Evolutionary conservation across 148 eudicot genomes (phyloP).

Genomic region (Rhododendron henanense): DNA sequence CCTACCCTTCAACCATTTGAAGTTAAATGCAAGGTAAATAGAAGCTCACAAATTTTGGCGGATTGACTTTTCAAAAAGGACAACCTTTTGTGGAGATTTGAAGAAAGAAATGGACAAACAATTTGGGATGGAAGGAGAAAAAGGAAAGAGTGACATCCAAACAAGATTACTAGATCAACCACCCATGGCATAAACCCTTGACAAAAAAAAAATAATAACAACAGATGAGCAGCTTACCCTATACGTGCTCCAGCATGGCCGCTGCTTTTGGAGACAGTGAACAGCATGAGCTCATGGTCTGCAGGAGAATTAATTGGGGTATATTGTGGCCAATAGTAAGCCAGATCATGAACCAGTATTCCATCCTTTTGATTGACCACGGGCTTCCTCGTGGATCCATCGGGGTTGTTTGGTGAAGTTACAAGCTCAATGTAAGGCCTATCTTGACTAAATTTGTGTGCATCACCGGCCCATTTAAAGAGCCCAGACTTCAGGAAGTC

Average conservation of each 20-base stretch:
- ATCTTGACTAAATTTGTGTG: slow-evolving; percentile 40
- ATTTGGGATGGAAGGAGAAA: not conserved
- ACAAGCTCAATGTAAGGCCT: slow-evolving; percentile 88
- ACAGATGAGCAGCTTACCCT: slow-evolving; percentile 46
- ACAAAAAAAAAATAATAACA: not conserved
- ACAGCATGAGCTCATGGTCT: slow-evolving; percentile 84
- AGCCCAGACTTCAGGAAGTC: slow-evolving; percentile 87
- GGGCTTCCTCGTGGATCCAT: slow-evolving; percentile 68
- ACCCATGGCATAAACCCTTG: not conserved
- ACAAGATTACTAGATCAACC: not conserved
- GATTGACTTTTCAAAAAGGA: not conserved
- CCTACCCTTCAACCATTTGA: not conserved
- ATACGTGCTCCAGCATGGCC: slow-evolving; percentile 96
- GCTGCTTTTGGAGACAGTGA: slow-evolving; percentile 90
- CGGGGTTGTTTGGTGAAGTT: slow-evolving; percentile 97
- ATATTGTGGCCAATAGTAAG: slow-evolving; percentile 99
- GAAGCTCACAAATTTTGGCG: not conserved
- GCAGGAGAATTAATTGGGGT: slow-evolving; percentile 72
- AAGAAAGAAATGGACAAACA: not conserved
- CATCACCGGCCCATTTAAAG: slow-evolving; percentile 94
- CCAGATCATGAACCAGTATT: slow-evolving; percentile 72
- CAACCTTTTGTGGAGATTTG: not conserved
- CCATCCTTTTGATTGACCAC: slow-evolving; percentile 63
- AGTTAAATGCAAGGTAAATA: not conserved
- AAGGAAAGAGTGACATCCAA: not conserved